Base-by-base conservation (phyloP, 2,329 filamentous ascomycete species). In the Pleomassaria siparia region DNA sequence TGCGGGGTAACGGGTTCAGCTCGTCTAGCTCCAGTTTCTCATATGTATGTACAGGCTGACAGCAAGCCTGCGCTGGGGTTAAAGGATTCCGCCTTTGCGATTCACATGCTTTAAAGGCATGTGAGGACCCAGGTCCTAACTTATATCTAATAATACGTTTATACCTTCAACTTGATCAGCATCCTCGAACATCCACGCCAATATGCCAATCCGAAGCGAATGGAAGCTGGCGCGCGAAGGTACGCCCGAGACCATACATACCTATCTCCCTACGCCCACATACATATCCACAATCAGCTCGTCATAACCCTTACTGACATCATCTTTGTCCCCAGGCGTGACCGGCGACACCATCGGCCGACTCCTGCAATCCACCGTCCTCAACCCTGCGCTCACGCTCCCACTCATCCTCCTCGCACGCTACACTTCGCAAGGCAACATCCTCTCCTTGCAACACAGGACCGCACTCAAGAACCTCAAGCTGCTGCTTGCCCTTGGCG, bases 331-430 rank as follows among this genome's bases (percentile, higher is more conserved):
- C 22, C 22, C 45, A 71, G 68, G 68, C 46, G 47, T 62, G 22
- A 70, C 64, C 72, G 73, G 75, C 49, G 86, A 88, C 61, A 80
- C 84, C 11, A 54, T 88, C 49, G 70, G 79, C 28, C 75, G 76
- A 30, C 61, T 86, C 32, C 63, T 89, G 55, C 77, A 80, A 53
- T 74, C 74, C 44, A 89, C 84, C 0, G 74, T 79, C 6, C 72
- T 89, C 49, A 87, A 87, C 60, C 86, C 87, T 1, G 74, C 76
- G 30, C 71, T 88, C 16, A 78, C 86, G 0, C 70, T 89, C 11
- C 81, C 85, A 1, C 73, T 89, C 20, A 60, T 88, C 36, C 76
- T 88, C 4, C 74, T 85, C 18, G 80, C 82, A 8, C 78, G 80
- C 22, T 86, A 82, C 72, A 87, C 85, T n/a, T 74, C 79, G 55